Evolutionary conservation across 441 rosid genomes (phyloP).

Genomic region (Manihot esculenta): DNA sequence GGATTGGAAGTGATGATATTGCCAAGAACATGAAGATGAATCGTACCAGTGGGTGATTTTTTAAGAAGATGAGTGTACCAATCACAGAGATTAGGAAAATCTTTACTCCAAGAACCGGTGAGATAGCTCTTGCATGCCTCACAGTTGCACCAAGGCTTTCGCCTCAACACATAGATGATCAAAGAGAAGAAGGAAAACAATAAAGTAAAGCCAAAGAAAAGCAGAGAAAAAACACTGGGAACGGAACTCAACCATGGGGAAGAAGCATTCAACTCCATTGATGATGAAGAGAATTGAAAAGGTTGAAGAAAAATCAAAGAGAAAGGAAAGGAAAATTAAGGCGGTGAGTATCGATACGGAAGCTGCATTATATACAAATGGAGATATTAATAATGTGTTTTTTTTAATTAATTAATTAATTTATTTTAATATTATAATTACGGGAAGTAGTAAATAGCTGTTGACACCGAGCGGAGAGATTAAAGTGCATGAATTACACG

Average conservation of each 20-base stretch:
- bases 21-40: conserved; percentile 58
- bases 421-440: not conserved
- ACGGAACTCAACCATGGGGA: conserved; percentile 16
- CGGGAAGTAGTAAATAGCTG: no score
- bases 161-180: conserved; percentile 33
- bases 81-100: conserved; percentile 61
- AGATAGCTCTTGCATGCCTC: conserved; percentile 53
- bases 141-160: conserved; percentile 53
- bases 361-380: no score
- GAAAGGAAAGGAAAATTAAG: no score
- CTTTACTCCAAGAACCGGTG: conserved; percentile 47
- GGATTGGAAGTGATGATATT: conserved; percentile 64
- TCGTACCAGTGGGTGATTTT: conserved; percentile 52
- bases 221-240: conserved; percentile 22
- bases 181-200: conserved; percentile 32
- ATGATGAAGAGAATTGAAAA: not conserved
- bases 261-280: conserved; percentile 31
- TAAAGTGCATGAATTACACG: conserved; percentile 20
- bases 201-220: conserved; percentile 36
- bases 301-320: not conserved
- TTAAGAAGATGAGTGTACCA: conserved; percentile 70
- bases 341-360: no score
- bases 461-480: not conserved
- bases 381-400: no score
- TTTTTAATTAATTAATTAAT: not conserved